Conservation (phyloP, 768 basidiomycete genomes). For the Tulasnella sp. region DNA sequence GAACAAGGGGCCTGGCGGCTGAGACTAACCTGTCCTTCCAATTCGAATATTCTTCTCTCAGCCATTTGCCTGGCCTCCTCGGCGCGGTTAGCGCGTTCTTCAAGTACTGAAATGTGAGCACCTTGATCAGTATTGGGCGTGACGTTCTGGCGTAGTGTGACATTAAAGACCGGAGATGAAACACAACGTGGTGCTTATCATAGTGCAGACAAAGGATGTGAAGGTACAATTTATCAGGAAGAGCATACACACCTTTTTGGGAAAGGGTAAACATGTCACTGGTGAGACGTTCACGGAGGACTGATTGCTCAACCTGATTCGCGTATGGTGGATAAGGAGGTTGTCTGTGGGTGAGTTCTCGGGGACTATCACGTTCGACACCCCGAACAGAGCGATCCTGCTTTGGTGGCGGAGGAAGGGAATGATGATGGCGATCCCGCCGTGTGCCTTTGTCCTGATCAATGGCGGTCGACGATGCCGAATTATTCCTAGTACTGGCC, state of each 20-base stretch:
- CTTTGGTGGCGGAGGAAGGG: background rate
- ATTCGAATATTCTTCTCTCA: constrained; percentile 13
- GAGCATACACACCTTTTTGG: constrained; percentile 12
- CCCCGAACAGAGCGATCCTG: background rate
- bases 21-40: constrained; percentile 13
- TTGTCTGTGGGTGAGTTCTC: background rate
- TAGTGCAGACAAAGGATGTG: too few relatives aligned
- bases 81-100: constrained; percentile 11
- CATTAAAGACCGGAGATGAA: too few relatives aligned
- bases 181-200: background rate
- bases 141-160: too few relatives aligned
- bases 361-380: background rate
- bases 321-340: constrained; percentile 6
- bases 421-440: background rate
- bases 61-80: constrained; percentile 13
- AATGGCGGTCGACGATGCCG: background rate
- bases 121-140: too few relatives aligned
- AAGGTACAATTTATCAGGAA: too few relatives aligned
- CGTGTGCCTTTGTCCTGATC: background rate
- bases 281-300: constrained; percentile 11
- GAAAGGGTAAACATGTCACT: constrained; percentile 15
- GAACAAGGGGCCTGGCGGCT: background rate
- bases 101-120: constrained; percentile 3
- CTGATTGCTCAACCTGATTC: constrained; percentile 13
- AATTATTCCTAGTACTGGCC: background rate